phyloP scores from a whole-genome alignment of 129 eudicot species.

The Kitagawia praeruptora region DNA sequence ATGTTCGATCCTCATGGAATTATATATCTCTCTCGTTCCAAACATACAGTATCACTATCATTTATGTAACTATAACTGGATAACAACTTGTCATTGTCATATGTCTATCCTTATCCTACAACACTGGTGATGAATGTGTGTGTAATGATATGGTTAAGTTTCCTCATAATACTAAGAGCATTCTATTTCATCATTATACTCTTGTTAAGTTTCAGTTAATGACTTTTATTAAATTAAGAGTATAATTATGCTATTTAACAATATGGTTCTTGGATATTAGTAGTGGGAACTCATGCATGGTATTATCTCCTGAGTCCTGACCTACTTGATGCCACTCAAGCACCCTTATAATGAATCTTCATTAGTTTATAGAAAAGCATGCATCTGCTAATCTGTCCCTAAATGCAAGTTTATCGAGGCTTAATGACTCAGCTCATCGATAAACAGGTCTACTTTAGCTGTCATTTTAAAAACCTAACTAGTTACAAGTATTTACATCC shows the following conservation, averaged over 20 bases:
- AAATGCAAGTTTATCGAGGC: slow-evolving; percentile 2
- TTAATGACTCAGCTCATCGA: slow-evolving; percentile 5
- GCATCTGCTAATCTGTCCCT: neutral
- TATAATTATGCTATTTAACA: neutral
- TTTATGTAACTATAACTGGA: neutral
- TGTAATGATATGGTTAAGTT: neutral
- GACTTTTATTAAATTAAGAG: neutral
- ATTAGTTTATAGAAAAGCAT: slow-evolving; percentile 10
- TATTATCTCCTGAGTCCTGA: neutral
- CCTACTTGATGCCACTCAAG: slow-evolving; percentile 8
- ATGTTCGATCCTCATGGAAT: neutral
- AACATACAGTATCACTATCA: neutral
- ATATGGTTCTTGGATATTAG: neutral
- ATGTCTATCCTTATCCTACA: neutral
- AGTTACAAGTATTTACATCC: neutral
- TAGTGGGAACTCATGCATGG: slow-evolving; percentile 7
- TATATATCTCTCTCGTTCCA: neutral
- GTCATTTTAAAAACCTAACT: neutral
- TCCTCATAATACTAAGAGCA: neutral
- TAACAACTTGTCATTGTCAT: neutral
- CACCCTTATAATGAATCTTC: slow-evolving; percentile 3
- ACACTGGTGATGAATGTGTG: neutral
- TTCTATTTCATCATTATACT: neutral
- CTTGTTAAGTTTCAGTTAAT: neutral
- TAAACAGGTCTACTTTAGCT: slow-evolving; percentile 5